These are phyloP conservation scores for Cystobasidium pallidum DNA, from an alignment of 1,284 basidiomycete genomes.

Conservation along the genomic window DNA sequence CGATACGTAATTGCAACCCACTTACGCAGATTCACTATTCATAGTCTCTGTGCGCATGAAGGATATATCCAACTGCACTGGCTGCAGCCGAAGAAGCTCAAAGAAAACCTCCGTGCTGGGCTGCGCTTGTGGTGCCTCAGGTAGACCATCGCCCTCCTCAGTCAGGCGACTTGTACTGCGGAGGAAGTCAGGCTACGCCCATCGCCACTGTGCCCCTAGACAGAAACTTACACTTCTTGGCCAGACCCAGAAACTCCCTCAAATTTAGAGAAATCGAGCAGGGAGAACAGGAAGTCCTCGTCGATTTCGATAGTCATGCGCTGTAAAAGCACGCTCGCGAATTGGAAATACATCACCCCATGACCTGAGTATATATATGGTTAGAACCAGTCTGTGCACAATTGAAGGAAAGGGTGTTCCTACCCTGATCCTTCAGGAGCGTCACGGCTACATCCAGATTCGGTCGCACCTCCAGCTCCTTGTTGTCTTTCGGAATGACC, in stretches of 20 bases:
- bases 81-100: slow-evolving; percentile 95
- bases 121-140: slow-evolving; percentile 71
- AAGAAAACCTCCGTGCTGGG: slow-evolving; percentile 86
- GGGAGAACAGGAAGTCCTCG: slow-evolving; percentile 91
- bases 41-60: slow-evolving; percentile 96
- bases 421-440: slow-evolving; percentile 90
- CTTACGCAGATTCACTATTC: slow-evolving; percentile 88
- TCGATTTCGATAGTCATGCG: slow-evolving; percentile 94
- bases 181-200: slow-evolving; percentile 1
- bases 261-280: slow-evolving; percentile 90
- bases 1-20: slow-evolving; percentile 22
- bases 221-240: slow-evolving; percentile 79
- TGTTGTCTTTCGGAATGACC: slow-evolving; percentile 79
- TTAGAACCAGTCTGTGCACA: slow-evolving; percentile 49
- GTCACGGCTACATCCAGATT: slow-evolving; percentile 87
- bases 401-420: not conserved
- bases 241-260: slow-evolving; percentile 56
- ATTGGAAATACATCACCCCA: slow-evolving; percentile 95
- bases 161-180: slow-evolving; percentile 22
- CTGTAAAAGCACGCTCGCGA: slow-evolving; percentile 91
- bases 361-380: too few species aligned
- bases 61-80: slow-evolving; percentile 86
- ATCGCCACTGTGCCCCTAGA: slow-evolving; percentile 59
- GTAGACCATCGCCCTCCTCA: slow-evolving; percentile 64
- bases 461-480: slow-evolving; percentile 77